Base-by-base conservation (phyloP, 441 rosid species). In the Dalechampia spathulata region DNA sequence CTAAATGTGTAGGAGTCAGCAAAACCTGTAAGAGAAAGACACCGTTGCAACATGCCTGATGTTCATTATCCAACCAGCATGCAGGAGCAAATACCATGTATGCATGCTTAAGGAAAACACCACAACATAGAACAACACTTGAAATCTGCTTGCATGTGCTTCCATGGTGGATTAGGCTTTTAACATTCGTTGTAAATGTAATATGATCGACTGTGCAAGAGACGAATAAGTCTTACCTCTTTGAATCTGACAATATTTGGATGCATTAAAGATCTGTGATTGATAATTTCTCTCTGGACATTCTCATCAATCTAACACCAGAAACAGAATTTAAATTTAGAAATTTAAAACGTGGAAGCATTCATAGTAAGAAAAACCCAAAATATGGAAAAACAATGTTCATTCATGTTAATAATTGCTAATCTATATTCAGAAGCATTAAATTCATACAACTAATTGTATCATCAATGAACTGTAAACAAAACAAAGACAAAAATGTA, bases 1-100 rank as follows among this genome's bases (percentile, higher is more conserved):
- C 95, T 37, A 90, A 69, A 70, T 90, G 96, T 11, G 95, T 78
- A 6, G 90, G 83, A 43, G 96, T 87, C 79, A 85, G 55, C 40
- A 80, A 46, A 22, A 90, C 88, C 96, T 83, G 66, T 61, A 26
- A 27, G 23, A 28, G 58, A 65, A 52, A 41, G 4, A 28, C 8
- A 28, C 13, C 4, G 4, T 30, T 8, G 34, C n/a, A n/a, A n/a
- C 11, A 4, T 16, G n/a, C 48, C 7, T n/a, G 21, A 36, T n/a
- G 16, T 22, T 39, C 14, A 26, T 19, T 10, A 20, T 27, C 28
- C 44, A 32, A 28, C 20, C 38, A 15, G 8, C 30, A 25, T 13
- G 57, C 27, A 12, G 38, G 54, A 25, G 48, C 0, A 15, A 22
- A 44, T 20, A 22, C 4, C 30, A 26, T 25, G 39, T 11, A 38